Base-by-base conservation (phyloP, 164 flowering plant species). In the Dillenia turbinata region DNA sequence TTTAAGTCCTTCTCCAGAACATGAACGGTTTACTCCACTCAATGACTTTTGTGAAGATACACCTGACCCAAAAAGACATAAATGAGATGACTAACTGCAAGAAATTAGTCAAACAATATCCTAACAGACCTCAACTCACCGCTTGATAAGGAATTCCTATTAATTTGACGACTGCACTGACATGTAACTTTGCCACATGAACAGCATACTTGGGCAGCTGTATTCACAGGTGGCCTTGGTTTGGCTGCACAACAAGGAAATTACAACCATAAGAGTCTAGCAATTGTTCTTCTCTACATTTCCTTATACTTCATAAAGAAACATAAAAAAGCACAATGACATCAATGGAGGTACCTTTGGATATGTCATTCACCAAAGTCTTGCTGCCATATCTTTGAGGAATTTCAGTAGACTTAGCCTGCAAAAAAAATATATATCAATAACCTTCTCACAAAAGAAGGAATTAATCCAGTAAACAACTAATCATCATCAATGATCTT, bases 21-120 rank as follows among this genome's bases (percentile, higher is more conserved):
- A 48, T 24, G 60, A 54, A 49, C 14, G 56, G 60, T 49, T 54
- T 44, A 69, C 76, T 54, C 65, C 70, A 9, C 71, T 66, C 8
- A 54, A 17, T 33, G 78, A 70, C 53, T 72, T 64, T 19, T 76
- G 85, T 15, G 76, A 58, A 69, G 82, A 75, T 46, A 78, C 10
- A 74, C 77, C 85, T 79, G 74, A 45, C 47, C 1, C 33, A 60
- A 48, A 61, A 55, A 33, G 40, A 33, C 40, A 26, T 26, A 6
- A 33, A 33, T 33, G 40, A 33, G 40, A 5, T 33, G 6, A 5
- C 40, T 33, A 33, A 33, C 40, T 8, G 65, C 12, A 33, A 19
- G 7, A 52, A 59, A n/a, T 7, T 22, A 40, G 54, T 19, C 47
- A 22, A 44, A 40, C 16, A 65, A 33, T 33, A 33, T 33, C 40